Base-by-base conservation (phyloP, 345 rosid species). In the Rhodamnia argentea region DNA sequence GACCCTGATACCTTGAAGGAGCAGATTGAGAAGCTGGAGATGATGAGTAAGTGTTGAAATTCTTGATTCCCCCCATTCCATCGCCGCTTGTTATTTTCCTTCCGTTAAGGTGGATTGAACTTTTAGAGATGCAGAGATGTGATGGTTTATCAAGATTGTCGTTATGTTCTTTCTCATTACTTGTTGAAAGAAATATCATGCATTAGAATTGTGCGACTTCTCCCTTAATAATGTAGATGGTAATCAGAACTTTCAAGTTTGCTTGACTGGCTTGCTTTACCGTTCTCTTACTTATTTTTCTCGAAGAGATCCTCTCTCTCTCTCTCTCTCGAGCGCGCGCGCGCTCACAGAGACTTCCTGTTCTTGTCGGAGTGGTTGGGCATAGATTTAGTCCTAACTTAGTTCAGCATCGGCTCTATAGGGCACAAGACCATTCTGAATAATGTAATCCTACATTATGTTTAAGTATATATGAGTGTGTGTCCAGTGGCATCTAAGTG, bases 1-100 rank as follows among this genome's bases (percentile, higher is more conserved):
- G 99, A 97, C 89, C 99, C 99, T 1, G 98, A 93, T n/a, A 89
- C 90, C 59, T 93, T 97, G 81, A 93, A 82, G 93, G 99, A 97
- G 55, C 99, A 97, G 90, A 97, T 97, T 86, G 94, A 93, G 76
- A 97, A 97, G 89, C 87, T 97, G 89, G 99, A 97, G 88, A 87
- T 90, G 93, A 95, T 96, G 93, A 97, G 99, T 97, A 91, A 92
- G 98, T 90, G 23, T 1, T 83, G 52, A 12, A 24, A 75, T 32
- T 40, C 24, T 85, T 32, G 42, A 27, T 53, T 81, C 44, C n/a
- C 58, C 56, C 29, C 13, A 5, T 40, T 60, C 9, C 0, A 47
- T 40, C 13, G 7, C 12, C 5, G 12, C 4, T 13, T 62, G 52
- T 55, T 75, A 27, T 13, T 62, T 29, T 29, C 56, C 56, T 76